Evolutionary conservation across 2,329 filamentous ascomycete genomes (phyloP), one percentile per base, ranked within the genome.

Genomic region (Lachnellula subtilissima): DNA sequence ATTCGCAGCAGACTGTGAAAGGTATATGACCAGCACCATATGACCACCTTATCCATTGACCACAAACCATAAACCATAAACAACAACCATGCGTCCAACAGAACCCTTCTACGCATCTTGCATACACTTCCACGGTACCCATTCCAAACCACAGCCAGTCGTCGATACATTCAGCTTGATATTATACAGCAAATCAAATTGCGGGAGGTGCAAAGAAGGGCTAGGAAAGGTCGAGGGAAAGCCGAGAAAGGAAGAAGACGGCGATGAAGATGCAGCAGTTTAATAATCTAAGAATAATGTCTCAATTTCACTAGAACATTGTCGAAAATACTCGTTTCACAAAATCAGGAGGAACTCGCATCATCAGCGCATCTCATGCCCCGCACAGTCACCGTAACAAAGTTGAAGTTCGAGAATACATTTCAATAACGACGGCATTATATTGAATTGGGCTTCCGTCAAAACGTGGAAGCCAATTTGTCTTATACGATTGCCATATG

Each of bases 401-500:
- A 22, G 42, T 45, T 5, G 11, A 23, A 4, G 1, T 12, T 45
- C 3, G 11, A 23, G 11, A 32, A 45, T 45, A 45, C 5, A 3
- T 23, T 12, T 49, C 12, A 42, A 54, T 54, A 52, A 48, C 49
- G 52, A 53, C 43, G 50, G 55, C 42, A 36, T 9, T 47, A 15
- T 52, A 56, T 60, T 59, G 43, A 37, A 57, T 60, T 17, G 45
- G 39, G 43, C 55, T 60, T 60, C 52, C 56, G 48, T 58, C 54
- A 55, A 43, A 64, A 45, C 51, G 53, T 63, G 58, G 51, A 62
- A 61, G 57, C 40, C n/a, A n/a, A 40, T n/a, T 51, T 57, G 45
- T 55, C 50, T 54, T 22, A 37, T 12, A 42, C 51, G 22, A 54
- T 54, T 53, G 51, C 48, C 42, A 53, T 32, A 17, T 35, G 37